Percentiles rank a stretch among this genome's conserved stretches.
Evolutionary conservation across 2,329 filamentous ascomycete genomes (phyloP).

Genomic region (Colletotrichum viniferum): DNA sequence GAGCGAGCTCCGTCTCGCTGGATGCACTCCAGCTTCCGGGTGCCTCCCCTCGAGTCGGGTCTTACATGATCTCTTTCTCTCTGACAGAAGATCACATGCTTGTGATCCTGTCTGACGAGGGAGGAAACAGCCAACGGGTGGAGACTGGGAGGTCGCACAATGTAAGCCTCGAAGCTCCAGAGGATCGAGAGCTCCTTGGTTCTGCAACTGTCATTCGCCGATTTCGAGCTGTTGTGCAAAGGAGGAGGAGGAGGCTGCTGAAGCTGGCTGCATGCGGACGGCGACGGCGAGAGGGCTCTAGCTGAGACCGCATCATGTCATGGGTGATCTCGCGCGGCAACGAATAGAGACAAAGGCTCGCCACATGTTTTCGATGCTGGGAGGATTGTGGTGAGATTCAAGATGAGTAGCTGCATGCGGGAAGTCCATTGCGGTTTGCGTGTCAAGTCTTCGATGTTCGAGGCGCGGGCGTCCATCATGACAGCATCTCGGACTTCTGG

Average conservation of each 20-base stretch:
- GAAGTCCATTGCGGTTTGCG: background rate
- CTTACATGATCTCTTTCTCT: background rate
- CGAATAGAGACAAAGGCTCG: conserved; percentile 9
- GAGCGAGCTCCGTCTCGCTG: background rate
- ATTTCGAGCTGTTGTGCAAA: conserved; percentile 5
- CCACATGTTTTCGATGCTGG: conserved; percentile 8
- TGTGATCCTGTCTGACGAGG: conserved; percentile 5
- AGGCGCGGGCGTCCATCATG: background rate
- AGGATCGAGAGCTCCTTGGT: background rate
- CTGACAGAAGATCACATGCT: background rate
- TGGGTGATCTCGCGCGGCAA: conserved; percentile 11
- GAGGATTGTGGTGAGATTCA: background rate
- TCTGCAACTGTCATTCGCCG: conserved; percentile 6
- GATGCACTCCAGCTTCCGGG: background rate
- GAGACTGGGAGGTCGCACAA: background rate
- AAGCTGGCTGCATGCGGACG: conserved; percentile 10
- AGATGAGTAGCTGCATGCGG: conserved; percentile 6
- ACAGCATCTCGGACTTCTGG: background rate
- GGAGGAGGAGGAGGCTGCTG: background rate
- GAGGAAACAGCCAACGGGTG: background rate
- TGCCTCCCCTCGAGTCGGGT: background rate
- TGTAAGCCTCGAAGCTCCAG: background rate
- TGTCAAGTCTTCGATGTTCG: background rate
- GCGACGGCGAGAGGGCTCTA: background rate
- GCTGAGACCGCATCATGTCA: conserved; percentile 11